Evolutionary conservation across 352 stramenopile species (phyloP).

Genomic region (Globisporangium heterothallicum): DNA sequence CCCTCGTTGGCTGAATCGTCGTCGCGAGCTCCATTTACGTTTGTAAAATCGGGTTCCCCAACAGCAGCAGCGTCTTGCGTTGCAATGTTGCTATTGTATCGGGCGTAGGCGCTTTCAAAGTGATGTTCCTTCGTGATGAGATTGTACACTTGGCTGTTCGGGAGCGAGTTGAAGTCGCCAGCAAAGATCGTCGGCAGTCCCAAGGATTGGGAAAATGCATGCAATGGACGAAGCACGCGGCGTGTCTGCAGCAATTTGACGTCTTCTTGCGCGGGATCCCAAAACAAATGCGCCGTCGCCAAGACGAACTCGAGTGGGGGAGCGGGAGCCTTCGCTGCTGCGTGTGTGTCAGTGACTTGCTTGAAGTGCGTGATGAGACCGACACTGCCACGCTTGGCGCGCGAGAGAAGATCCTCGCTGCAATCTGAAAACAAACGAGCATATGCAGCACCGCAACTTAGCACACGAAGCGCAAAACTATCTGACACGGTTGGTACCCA

Average conservation of each 20-base stretch:
- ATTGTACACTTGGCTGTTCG: slow-evolving; percentile 65
- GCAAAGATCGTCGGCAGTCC: slow-evolving; percentile 45
- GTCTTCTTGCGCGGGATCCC: slow-evolving; percentile 77
- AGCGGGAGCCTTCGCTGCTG: too few species aligned
- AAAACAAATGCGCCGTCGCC: slow-evolving; percentile 84
- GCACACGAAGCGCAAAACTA: too few species aligned
- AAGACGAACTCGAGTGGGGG: slow-evolving; percentile 43
- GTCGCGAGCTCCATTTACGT: slow-evolving; percentile 54
- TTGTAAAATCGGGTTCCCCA: slow-evolving; percentile 63
- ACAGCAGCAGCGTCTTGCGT: not conserved
- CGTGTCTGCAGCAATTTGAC: slow-evolving; percentile 75
- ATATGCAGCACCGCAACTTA: not conserved
- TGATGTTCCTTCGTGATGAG: slow-evolving; percentile 35
- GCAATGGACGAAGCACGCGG: slow-evolving; percentile 43
- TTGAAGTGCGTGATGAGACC: slow-evolving; percentile 56
- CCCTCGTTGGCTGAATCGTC: slow-evolving; percentile 7
- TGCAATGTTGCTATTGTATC: slow-evolving; percentile 20
- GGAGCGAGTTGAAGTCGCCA: slow-evolving; percentile 83
- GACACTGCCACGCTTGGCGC: slow-evolving; percentile 48
- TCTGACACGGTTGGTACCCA: not conserved
- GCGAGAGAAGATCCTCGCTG: slow-evolving; percentile 43
- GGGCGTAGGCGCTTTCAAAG: slow-evolving; percentile 56
- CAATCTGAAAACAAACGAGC: slow-evolving; percentile 25
- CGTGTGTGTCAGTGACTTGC: slow-evolving; percentile 7
- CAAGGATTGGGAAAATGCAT: slow-evolving; percentile 23